Conservation (phyloP, 2,329 filamentous ascomycete species). For the Ciborinia camelliae region DNA sequence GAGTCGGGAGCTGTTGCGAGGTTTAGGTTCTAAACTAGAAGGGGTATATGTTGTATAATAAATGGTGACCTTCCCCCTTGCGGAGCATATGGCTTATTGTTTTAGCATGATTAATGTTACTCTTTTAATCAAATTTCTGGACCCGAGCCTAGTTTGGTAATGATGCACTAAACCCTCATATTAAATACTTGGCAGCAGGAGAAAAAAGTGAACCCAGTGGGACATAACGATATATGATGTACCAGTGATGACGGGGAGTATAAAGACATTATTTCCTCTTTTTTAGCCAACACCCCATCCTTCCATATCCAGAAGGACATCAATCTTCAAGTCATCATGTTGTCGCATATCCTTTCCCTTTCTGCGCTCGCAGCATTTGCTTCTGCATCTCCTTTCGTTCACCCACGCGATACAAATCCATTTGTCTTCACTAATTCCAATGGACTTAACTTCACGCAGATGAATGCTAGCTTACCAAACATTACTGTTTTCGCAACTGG, state of each 20-base stretch:
- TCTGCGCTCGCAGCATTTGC: conserved; percentile 20
- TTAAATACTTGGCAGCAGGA: conserved; percentile 2
- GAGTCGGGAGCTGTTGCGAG: no score
- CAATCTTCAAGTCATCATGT: background rate
- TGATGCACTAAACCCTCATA: background rate
- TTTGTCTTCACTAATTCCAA: conserved; percentile 31
- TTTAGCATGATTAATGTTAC: no score
- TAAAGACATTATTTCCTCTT: background rate
- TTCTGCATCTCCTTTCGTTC: conserved; percentile 27
- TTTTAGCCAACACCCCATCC: background rate
- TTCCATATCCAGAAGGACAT: background rate
- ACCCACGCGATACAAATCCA: conserved; percentile 22
- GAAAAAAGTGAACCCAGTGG: background rate
- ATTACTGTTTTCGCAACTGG: conserved; percentile 33
- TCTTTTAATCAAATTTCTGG: no score
- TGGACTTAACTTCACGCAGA: conserved; percentile 32
- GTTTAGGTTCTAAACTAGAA: no score
- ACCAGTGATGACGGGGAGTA: conserved; percentile 3
- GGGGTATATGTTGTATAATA: no score
- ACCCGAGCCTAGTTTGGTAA: background rate
- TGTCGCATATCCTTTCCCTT: conserved; percentile 4
- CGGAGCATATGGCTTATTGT: no score
- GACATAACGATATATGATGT: background rate
- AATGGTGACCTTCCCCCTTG: no score
- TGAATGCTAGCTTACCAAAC: conserved; percentile 29